These are phyloP conservation scores for Diaporthe citriasiana DNA, from an alignment of 2,329 filamentous ascomycete genomes.

Conservation along the genomic window DNA sequence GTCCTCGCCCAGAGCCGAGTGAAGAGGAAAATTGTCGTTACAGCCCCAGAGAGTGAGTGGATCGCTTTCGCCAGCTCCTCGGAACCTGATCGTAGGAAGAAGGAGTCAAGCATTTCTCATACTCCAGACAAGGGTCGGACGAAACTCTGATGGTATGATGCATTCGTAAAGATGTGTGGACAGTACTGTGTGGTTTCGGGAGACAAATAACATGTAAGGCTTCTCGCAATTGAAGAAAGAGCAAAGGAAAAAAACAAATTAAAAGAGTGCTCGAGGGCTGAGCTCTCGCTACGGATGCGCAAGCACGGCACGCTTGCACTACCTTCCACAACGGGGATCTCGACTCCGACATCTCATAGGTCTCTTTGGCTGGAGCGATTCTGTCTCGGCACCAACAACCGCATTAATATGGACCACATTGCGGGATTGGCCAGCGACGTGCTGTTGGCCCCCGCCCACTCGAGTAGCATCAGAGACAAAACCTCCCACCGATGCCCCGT, in stretches of 20 bases:
- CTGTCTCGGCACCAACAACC: constrained; percentile 20
- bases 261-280: neutral
- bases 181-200: neutral
- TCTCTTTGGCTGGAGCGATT: neutral
- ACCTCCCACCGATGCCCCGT: constrained; percentile 6
- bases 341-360: constrained; percentile 8
- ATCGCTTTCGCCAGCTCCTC: constrained; percentile 39
- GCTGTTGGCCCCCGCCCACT: neutral
- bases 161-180: neutral
- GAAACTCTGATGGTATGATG: too few relatives aligned
- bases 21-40: constrained; percentile 39
- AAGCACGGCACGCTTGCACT: constrained; percentile 18
- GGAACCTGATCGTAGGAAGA: constrained; percentile 32
- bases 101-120: constrained; percentile 30
- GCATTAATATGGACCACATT: constrained; percentile 25
- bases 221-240: neutral
- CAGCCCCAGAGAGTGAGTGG: constrained; percentile 26
- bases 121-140: neutral
- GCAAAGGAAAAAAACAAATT: neutral
- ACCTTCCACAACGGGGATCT: constrained; percentile 19
- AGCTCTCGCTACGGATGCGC: constrained; percentile 19
- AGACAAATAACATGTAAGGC: neutral
- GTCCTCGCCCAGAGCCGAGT: constrained; percentile 35
- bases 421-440: constrained; percentile 14
- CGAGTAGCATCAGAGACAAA: neutral